These are phyloP conservation scores for Backusella westeae DNA, from an alignment of 192 early-diverging fungal species.

Conservation along the genomic window DNA sequence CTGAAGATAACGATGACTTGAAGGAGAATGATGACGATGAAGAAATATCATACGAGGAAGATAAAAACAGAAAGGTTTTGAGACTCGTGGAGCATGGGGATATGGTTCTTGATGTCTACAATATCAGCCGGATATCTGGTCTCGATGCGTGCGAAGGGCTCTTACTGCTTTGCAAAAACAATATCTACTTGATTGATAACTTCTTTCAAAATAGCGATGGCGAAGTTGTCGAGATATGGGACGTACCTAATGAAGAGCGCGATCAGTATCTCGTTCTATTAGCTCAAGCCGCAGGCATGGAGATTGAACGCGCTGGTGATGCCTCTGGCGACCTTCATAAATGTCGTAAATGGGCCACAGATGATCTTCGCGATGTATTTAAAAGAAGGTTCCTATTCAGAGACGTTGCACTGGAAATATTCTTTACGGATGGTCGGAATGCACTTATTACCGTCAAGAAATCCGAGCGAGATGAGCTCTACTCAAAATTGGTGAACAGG, in stretches of 20 bases:
- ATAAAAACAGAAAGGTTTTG: constrained; percentile 66
- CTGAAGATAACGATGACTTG: constrained; percentile 5
- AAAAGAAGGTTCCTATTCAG: constrained; percentile 60
- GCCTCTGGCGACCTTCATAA: constrained; percentile 44
- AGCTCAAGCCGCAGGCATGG: constrained; percentile 46
- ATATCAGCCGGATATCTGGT: constrained; percentile 62
- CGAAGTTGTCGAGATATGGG: constrained; percentile 67
- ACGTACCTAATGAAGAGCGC: constrained; percentile 58
- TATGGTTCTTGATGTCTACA: constrained; percentile 66
- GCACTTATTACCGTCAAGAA: constrained; percentile 69
- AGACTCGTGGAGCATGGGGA: constrained; percentile 68
- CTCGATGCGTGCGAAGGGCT: constrained; percentile 70
- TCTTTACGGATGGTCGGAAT: constrained; percentile 72
- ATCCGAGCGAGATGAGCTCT: constrained; percentile 61
- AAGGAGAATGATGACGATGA: constrained; percentile 32
- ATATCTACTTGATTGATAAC: constrained; percentile 73
- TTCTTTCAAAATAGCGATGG: constrained; percentile 60
- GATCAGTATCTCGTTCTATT: constrained; percentile 56
- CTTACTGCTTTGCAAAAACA: constrained; percentile 61
- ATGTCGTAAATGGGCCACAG: constrained; percentile 50
- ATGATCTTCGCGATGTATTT: constrained; percentile 64
- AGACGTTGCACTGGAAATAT: constrained; percentile 75
- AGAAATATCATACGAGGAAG: constrained; percentile 58
- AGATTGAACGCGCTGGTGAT: constrained; percentile 22
- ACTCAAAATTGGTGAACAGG: constrained; percentile 54